These are phyloP conservation scores for Neurospora sp. DNA, from an alignment of 495 filamentous ascomycete species.

Conservation along the genomic window DNA sequence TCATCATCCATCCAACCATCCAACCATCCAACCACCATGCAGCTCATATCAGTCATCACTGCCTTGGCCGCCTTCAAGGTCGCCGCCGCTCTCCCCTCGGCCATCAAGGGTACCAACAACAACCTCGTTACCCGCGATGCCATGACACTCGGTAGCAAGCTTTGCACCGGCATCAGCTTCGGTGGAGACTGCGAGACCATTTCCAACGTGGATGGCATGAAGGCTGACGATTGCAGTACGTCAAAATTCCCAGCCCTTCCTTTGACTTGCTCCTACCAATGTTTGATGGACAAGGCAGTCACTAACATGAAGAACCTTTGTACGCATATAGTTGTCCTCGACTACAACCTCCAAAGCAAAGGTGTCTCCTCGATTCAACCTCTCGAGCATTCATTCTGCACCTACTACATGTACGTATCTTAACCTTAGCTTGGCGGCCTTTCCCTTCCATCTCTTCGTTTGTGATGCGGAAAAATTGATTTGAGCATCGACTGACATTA, in stretches of 20 bases:
- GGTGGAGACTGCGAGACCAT: background rate
- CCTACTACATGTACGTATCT: background rate
- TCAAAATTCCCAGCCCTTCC: background rate
- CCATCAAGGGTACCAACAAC: background rate
- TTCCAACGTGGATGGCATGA: background rate
- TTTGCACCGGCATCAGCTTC: background rate
- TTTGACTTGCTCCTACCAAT: background rate
- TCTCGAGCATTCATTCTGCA: background rate
- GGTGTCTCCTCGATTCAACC: background rate
- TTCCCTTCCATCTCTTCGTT: too few relatives aligned
- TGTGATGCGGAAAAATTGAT: too few relatives aligned
- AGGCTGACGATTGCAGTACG: background rate
- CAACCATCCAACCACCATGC: background rate
- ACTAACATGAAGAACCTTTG: background rate
- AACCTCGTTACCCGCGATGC: background rate
- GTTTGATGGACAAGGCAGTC: background rate
- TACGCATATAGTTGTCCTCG: background rate
- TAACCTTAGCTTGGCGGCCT: too few relatives aligned
- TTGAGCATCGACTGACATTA: background rate
- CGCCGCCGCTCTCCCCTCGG: background rate
- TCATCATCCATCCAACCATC: background rate
- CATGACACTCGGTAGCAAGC: background rate
- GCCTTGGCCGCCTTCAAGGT: background rate
- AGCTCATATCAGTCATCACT: background rate
- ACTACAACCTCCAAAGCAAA: background rate